Base-by-base conservation (phyloP, 345 rosid species). In the Salix dunnii region DNA sequence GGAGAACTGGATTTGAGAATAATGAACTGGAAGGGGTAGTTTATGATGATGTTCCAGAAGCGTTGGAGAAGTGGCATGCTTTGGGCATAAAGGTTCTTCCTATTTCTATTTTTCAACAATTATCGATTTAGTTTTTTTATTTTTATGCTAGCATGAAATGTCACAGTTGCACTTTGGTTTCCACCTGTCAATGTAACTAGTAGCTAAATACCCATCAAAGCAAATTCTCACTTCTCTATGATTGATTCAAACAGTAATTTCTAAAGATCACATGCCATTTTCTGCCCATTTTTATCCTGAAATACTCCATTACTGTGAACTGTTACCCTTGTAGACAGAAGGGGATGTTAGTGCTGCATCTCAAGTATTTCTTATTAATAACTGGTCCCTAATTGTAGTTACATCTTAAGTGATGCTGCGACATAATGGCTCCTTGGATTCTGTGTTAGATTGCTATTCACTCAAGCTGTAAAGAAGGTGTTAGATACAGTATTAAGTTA, bases 51-150 rank as follows among this genome's bases (percentile, higher is more conserved):
- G 97, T 92, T 68, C 91, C 96, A 66, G 89, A 86, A 62, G 94
- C 97, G 78, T 82, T 96, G 46, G 87, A 89, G 86, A 92, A 90
- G 77, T 96, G 99, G 98, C 90, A 91, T 84, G 77, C 89, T 76
- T 85, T 84, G 70, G 95, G 97, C 82, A 85, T 84, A 64, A 96
- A 96, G 95, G 99, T 96, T 74, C 58, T 25, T 27, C 42, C 51
- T 31, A 4, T 31, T 53, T 71, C 36, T 67, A 38, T 42, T 16
- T 40, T 42, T 67, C 31, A 60, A 5, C 14, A n/a, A 36, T 51
- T 33, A 51, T n/a, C 61, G 63, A 14, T 36, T 65, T 60, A 2
- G 2, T 28, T 67, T 72, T 40, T 31, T n/a, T n/a, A n/a, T n/a
- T 27, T 73, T 36, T n/a, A 60, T 31, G 2, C n/a, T 36, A 42